phyloP scores from a whole-genome alignment of 495 filamentous ascomycete species.

The Xylaria intraflava region DNA sequence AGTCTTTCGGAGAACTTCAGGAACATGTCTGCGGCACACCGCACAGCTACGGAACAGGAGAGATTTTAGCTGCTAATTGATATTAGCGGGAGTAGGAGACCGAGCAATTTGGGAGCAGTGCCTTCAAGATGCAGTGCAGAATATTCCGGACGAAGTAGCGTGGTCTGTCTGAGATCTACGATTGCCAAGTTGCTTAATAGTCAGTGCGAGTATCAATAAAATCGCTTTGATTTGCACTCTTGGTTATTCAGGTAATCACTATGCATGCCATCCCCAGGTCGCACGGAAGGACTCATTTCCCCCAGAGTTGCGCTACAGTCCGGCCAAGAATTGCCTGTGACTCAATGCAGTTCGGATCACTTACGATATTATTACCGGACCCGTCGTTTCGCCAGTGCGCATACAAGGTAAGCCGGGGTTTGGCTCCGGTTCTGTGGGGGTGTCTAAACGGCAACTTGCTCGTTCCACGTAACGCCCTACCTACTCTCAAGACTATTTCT shows the following conservation, averaged over 20 bases:
- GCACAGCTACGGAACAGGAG: neutral
- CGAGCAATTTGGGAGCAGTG: constrained; percentile 5
- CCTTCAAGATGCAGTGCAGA: neutral
- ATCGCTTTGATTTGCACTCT: constrained; percentile 8
- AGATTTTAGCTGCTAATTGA: constrained; percentile 9
- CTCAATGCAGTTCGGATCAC: no score
- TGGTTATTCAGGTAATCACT: neutral
- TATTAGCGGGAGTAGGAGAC: constrained; percentile 4
- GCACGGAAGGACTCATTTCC: neutral
- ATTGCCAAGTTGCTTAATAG: neutral
- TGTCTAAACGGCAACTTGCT: no score
- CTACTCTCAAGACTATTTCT: no score
- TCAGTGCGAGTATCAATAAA: constrained; percentile 5
- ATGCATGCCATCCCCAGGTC: neutral
- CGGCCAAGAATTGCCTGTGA: no score
- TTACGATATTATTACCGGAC: no score
- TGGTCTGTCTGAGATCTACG: neutral
- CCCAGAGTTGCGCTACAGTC: neutral
- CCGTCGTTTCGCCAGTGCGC: no score
- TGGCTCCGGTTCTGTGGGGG: no score
- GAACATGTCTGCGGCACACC: neutral
- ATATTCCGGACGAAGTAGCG: neutral
- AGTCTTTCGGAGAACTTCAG: constrained; percentile 1
- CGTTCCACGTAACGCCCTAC: no score
- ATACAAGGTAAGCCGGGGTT: no score